These are phyloP conservation scores for Panellus pusillus DNA, from an alignment of 768 basidiomycete genomes.

Conservation along the genomic window DNA sequence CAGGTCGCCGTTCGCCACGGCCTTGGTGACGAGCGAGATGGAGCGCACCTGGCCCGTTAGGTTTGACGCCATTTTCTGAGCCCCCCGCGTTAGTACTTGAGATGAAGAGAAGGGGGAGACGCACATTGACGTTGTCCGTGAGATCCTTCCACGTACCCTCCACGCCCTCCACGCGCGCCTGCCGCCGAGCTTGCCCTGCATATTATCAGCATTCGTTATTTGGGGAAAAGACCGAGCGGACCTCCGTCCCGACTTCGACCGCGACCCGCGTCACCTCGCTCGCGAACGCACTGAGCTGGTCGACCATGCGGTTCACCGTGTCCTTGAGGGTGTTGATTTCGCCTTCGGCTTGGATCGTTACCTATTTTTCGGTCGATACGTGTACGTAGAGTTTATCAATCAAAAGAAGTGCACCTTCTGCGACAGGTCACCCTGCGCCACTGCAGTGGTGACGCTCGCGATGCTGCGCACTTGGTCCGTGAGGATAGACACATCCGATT, in stretches of 20 bases:
- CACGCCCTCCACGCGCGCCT: slow-evolving; percentile 85
- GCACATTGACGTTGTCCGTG: slow-evolving; percentile 62
- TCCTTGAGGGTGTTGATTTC: slow-evolving; percentile 79
- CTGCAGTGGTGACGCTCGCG: slow-evolving; percentile 76
- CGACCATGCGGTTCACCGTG: slow-evolving; percentile 54
- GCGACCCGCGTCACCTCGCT: slow-evolving; percentile 18
- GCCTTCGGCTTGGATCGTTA: slow-evolving; percentile 74
- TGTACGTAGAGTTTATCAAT: too few species aligned
- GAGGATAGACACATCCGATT: slow-evolving; percentile 59
- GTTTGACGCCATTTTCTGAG: slow-evolving; percentile 77
- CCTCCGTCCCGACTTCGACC: slow-evolving; percentile 18
- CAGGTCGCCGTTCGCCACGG: slow-evolving; percentile 18
- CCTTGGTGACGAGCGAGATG: slow-evolving; percentile 22
- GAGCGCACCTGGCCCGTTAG: slow-evolving; percentile 18
- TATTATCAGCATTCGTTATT: slow-evolving; percentile 56
- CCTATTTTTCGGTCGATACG: slow-evolving; percentile 31
- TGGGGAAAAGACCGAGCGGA: slow-evolving; percentile 40
- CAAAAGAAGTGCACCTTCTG: slow-evolving; percentile 51
- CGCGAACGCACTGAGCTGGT: slow-evolving; percentile 20
- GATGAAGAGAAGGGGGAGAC: slow-evolving; percentile 37
- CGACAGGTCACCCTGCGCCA: slow-evolving; percentile 73
- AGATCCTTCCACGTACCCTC: slow-evolving; percentile 86
- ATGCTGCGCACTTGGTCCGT: slow-evolving; percentile 76
- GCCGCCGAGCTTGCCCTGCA: slow-evolving; percentile 88
- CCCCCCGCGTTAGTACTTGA: slow-evolving; percentile 26